phyloP scores from a whole-genome alignment of 768 basidiomycete species.

The Vararia minispora region DNA sequence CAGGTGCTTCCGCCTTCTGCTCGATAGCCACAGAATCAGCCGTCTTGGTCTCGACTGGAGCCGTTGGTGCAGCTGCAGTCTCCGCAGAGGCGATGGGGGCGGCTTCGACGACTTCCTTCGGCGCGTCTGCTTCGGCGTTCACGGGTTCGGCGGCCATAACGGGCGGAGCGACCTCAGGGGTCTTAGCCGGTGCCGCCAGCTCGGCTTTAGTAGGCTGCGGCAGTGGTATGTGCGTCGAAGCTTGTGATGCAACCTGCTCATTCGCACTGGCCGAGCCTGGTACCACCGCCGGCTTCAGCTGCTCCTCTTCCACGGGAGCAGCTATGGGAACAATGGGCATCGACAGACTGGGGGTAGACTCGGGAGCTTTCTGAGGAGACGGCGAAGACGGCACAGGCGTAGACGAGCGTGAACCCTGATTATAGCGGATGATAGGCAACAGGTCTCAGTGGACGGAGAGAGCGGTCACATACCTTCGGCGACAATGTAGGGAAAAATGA shows the following conservation, averaged over 20 bases:
- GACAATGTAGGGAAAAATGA: background rate
- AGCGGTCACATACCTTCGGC: background rate
- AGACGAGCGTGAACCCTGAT: background rate
- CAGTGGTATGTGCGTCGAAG: slow-evolving; percentile 7
- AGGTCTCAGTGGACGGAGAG: background rate
- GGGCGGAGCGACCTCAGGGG: slow-evolving; percentile 1
- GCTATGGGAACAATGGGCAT: background rate
- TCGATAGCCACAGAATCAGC: background rate
- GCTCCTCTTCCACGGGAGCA: background rate
- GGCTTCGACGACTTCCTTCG: background rate
- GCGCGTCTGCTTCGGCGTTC: background rate
- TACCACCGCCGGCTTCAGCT: background rate
- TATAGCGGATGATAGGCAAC: background rate
- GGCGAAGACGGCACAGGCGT: background rate
- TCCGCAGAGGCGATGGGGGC: background rate
- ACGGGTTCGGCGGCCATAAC: background rate
- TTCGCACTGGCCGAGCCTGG: background rate
- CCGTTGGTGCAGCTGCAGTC: slow-evolving; percentile 1
- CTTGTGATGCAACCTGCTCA: background rate
- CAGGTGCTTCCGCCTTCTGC: background rate
- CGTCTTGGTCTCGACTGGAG: background rate
- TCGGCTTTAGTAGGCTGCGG: background rate
- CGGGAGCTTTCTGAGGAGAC: background rate
- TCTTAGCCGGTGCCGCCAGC: background rate
- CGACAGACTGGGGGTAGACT: background rate